A percentile compares a stretch with the other conserved stretches of the same genome.
Evolutionary conservation across 73 alveolate genomes (phyloP).

Genomic region (Paramecium caudatum): DNA sequence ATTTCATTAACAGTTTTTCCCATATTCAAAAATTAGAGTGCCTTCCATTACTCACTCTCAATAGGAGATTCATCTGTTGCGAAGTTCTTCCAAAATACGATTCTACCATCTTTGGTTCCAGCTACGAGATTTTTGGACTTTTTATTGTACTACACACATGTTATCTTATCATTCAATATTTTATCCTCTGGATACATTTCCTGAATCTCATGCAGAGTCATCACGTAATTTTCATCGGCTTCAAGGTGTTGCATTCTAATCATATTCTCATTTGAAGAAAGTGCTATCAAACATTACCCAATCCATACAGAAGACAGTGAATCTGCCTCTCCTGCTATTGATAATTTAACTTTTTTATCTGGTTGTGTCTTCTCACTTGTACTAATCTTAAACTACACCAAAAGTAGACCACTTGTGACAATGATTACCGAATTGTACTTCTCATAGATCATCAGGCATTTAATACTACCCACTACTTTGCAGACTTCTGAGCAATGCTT

Average conservation of each 20-base stretch:
- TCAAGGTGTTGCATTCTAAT: conserved; percentile 96
- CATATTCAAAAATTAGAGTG: conserved; percentile 88
- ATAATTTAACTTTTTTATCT: conserved; percentile 93
- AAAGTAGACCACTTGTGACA: conserved; percentile 94
- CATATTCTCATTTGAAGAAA: conserved; percentile 97
- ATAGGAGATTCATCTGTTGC: conserved; percentile 92
- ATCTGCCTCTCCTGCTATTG: conserved; percentile 98
- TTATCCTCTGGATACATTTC: conserved; percentile 84
- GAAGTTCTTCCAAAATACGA: conserved; percentile 97
- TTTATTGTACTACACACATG: conserved; percentile 86
- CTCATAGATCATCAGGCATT: conserved; percentile 94
- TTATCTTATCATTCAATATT: conserved; percentile 89
- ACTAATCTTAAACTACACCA: conserved; percentile 94
- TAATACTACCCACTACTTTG: conserved; percentile 97
- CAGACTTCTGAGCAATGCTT: conserved; percentile 97
- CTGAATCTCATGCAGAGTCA: conserved; percentile 93
- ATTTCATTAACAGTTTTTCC: conserved; percentile 81
- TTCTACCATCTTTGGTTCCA: conserved; percentile 97
- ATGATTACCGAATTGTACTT: conserved; percentile 95
- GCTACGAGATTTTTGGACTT: conserved; percentile 93
- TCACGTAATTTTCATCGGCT: conserved; percentile 95
- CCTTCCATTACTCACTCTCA: conserved; percentile 97
- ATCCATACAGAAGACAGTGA: conserved; percentile 96
- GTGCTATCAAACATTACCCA: conserved; percentile 95
- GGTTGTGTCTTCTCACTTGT: conserved; percentile 95